Base-by-base conservation (phyloP, 75 land plant genomes). In the Pseudotsuga menziesii region DNA sequence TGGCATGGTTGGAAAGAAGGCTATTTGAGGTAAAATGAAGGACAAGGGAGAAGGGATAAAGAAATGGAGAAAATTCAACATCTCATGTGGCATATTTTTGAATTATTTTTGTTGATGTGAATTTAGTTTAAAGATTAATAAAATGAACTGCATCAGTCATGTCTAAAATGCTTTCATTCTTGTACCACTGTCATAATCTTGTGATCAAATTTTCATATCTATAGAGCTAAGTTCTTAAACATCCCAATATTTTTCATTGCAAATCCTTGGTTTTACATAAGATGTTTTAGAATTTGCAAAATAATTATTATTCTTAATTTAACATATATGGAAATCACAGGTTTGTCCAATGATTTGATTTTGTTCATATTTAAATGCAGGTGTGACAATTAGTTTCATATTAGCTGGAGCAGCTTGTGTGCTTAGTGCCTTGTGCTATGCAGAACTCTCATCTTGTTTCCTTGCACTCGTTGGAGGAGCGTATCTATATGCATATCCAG, bases 391-490 rank as follows among this genome's bases (percentile, higher is more conserved):
- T 61, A 96, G 99, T 79, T 96, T 96, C 78, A 77, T 79, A 29
- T 75, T 96, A 27, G 99, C 99, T 11, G 98, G 95, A 74, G 85
- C 83, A 22, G 94, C 90, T 3, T 94, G 93, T 61, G 90, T 92
- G 61, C 84, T 93, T 23, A 92, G 91, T 83, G 99, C 99, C 20
- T 85, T 97, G 14, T 91, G 98, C 79, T 97, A 94, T 78, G 99
- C 99, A 20, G 99, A 97, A 73, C 86, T 97, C 44, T 83, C 99
- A 9, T 84, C 89, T 74, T 91, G 96, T 5, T 92, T 97, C 58
- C 99, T 98, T 58, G 93, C 99, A 17, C 83, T 97, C 71, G 99
- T 97, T 59, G 99, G 99, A 0, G 99, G 99, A 48, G 98, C 98
- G 1, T 97, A 94, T 75, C 72, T 97, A 64, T 97, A 97, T 69